Evolutionary conservation across 2,329 filamentous ascomycete genomes (phyloP), one percentile per base, ranked within the genome.

Genomic region (Colletotrichum australisinense): DNA sequence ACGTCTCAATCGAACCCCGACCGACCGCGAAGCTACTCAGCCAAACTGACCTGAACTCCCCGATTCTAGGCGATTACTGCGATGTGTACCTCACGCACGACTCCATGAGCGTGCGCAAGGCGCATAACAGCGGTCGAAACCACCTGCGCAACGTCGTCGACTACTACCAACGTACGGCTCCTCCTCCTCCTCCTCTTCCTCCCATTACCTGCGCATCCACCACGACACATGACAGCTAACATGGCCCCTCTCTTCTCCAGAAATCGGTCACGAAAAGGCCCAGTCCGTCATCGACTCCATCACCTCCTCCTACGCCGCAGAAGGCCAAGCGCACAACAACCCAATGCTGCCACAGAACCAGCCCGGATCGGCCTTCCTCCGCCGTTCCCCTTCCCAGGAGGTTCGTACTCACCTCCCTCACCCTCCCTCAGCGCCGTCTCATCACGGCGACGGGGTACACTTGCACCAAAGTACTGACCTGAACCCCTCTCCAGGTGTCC

Each of bases 71-170:
- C 89, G 97, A 99, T 84, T 99, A 99, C 86, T 99, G 97, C 90
- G 97, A 99, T 93, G 97, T 99, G 84, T 99, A 99, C 90, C 93
- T 99, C 79, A 99, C 97, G 78, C 97, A 99, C 90, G 97, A 99
- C 89, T 98, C 95, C 58, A 98, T 98, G 96, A 98, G 95, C 86
- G 97, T 99, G 85, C 95, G 97, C 79, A 98, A 98, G 87, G 97
- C 97, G 63, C 97, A 99, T 86, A 99, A 99, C 88, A 93, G 92
- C 82, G 97, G 97, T 75, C 92, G 96, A 79, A 99, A 99, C 86
- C 97, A 99, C 82, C 87, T 99, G 75, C 94, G 97, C 80, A 99
- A 99, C 84, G 97, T 99, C 35, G 93, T 98, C 79, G 95, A 98
- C 82, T 99, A 99, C 86, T 99, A 99, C 84, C 95, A 98, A 86